phyloP scores from a whole-genome alignment of 768 basidiomycete genomes.

The Suillus paluster region DNA sequence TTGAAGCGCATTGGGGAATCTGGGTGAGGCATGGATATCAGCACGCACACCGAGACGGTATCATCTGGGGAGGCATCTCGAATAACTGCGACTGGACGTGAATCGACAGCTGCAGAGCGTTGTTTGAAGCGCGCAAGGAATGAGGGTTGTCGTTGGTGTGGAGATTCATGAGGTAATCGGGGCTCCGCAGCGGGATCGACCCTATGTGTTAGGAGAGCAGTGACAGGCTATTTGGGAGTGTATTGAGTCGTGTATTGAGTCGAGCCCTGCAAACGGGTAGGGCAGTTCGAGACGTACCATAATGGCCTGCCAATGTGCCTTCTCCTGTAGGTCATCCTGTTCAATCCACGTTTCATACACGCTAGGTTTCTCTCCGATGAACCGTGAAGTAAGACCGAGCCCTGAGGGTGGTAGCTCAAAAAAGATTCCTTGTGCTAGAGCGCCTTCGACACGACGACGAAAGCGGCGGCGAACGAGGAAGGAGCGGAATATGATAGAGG shows the following conservation, averaged over 20 bases:
- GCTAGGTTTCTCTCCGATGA: constrained; percentile 53
- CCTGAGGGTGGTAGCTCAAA: constrained; percentile 43
- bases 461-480: constrained; percentile 63
- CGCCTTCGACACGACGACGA: constrained; percentile 55
- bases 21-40: constrained; percentile 60
- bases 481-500: constrained; percentile 65
- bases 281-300: constrained; percentile 43
- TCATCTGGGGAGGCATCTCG: constrained; percentile 26
- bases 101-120: constrained; percentile 13
- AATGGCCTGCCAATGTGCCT: constrained; percentile 49
- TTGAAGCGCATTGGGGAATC: constrained; percentile 19
- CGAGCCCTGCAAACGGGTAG: neutral
- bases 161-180: neutral
- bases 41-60: constrained; percentile 56
- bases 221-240: constrained; percentile 19
- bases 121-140: constrained; percentile 10
- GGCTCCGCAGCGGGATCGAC: neutral
- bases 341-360: constrained; percentile 51
- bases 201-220: constrained; percentile 36
- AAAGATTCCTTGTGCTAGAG: constrained; percentile 49
- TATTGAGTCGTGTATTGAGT: constrained; percentile 16
- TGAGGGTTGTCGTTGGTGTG: constrained; percentile 6
- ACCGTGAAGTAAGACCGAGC: constrained; percentile 35
- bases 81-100: neutral
- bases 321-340: constrained; percentile 23